Base-by-base conservation (phyloP, 768 basidiomycete species). In the Termitomyces sp. region DNA sequence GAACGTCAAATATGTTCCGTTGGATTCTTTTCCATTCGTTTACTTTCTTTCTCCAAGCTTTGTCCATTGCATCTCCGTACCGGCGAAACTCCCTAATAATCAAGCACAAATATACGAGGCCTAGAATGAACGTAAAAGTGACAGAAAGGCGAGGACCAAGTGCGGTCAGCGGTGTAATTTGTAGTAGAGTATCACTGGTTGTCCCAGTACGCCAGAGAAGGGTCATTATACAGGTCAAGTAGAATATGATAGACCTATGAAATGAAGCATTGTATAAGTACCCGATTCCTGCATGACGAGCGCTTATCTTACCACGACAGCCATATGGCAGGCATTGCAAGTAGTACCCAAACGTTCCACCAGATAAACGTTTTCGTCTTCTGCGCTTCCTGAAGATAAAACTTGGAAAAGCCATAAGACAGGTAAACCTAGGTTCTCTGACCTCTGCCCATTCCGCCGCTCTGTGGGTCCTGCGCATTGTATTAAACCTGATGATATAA, bases 131-230 rank as follows among this genome's bases (percentile, higher is more conserved):
- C 26, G 20, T 67, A 2, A 64, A 64, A 0, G 88, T 83, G 48
- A 90, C 72, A 0, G 70, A 76, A 29, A 87, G 72, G 20, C 88
- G 81, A 2, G 84, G 78, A 3, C 74, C 82, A 4, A 87, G 68
- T 1, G 75, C 78, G 2, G 73, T 75, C 0, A 59, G 59, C 0
- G 72, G 63, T n/a, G 13, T 72, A 66, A 2, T 85, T 73, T 4
- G 72, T 71, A 14, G 65, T 60, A 2, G 74, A 73, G 42, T 67
- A 60, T 3, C 65, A 39, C 79, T 14, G 67, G 34, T 3, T 70
- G 81, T 77, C 13, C 85, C 87, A 0, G 82, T 83, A 47, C 85
- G 80, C 88, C 88, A 90, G 49, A 89, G 82, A 59, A 81, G 90
- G 4, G 84, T 77, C 31, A 88, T 74, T 61, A 90, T 85, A 13